Evolutionary conservation across 2,329 filamentous ascomycete genomes (phyloP), one percentile per base, ranked within the genome.

Genomic region (Cordyceps cateniannulata): DNA sequence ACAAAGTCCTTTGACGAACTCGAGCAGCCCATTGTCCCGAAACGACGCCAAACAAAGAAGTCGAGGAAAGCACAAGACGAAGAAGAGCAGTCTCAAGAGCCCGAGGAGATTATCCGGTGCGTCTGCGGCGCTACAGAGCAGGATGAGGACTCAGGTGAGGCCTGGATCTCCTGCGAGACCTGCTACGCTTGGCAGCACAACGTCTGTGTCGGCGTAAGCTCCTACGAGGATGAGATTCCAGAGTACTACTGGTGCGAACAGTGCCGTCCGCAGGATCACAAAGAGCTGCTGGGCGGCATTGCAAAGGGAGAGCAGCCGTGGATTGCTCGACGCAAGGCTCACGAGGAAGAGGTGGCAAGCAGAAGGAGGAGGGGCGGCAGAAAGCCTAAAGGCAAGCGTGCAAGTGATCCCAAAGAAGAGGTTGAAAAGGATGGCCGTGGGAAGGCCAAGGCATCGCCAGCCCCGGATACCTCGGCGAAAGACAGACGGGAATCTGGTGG

Each of bases 101-200:
- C 80, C 18, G 81, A 85, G 55, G 90, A 92, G 69, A 83, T 95
- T 66, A 96, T 98, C 65, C 89, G 93, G 66, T 99, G 93, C 73
- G 89, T 97, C 54, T 99, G 93, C 71, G 93, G 95, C 66, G 88
- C 91, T 62, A 90, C 90, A 49, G 89, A 90, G 67, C 89, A 92
- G 66, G 89, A 93, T 63, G 90, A 93, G 66, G 90, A 96, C 67
- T 87, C 90, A 16, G 90, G 89, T 66, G 88, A 95, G 68, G 87
- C 92, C 57, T 98, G 96, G 92, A 96, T 99, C 69, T 91, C 90
- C 63, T 99, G 95, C 78, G 95, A 99, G 74, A 85, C 84, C 51
- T 99, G 95, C 75, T 86, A 85, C 53, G 93, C 89, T 47, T 99
- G 95, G 95, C 95, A 99, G 75, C 95, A 99, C 75, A 97, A 97